Evolutionary conservation across 805 yeast genomes (phyloP).

Genomic region (Yamadazyma ubonensis): DNA sequence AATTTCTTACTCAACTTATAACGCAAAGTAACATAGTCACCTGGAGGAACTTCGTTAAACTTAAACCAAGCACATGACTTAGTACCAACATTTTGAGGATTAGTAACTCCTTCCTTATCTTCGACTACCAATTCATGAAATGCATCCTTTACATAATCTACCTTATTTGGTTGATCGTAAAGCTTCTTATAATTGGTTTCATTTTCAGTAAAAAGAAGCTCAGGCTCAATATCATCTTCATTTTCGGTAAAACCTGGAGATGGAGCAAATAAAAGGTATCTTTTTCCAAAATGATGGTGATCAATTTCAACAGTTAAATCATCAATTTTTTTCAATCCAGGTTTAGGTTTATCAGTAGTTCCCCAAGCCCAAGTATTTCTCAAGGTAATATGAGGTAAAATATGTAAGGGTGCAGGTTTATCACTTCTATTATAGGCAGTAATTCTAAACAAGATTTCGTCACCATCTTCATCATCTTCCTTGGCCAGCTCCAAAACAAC

Average conservation of each 20-base stretch:
- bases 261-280: constrained; percentile 69
- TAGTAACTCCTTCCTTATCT: constrained; percentile 57
- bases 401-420: constrained; percentile 83
- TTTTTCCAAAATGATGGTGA: constrained; percentile 70
- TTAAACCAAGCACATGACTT: constrained; percentile 82
- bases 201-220: constrained; percentile 81
- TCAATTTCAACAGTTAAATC: constrained; percentile 54
- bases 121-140: constrained; percentile 81
- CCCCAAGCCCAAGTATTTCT: constrained; percentile 97
- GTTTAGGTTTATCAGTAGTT: constrained; percentile 49
- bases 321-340: constrained; percentile 42
- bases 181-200: constrained; percentile 74
- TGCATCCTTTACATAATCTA: constrained; percentile 75
- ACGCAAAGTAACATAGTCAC: constrained; percentile 82
- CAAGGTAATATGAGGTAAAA: constrained; percentile 79
- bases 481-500: constrained; percentile 89
- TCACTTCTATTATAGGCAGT: constrained; percentile 85
- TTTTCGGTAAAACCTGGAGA: constrained; percentile 70
- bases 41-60: constrained; percentile 79
- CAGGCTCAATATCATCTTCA: constrained; percentile 69
- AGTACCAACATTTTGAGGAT: constrained; percentile 73
- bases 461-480: constrained; percentile 75
- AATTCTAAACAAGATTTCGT: constrained; percentile 76
- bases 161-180: constrained; percentile 60
- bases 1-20: constrained; percentile 57